Conservation (phyloP, 2,329 filamentous ascomycete species). For the Lachnellula suecica region DNA sequence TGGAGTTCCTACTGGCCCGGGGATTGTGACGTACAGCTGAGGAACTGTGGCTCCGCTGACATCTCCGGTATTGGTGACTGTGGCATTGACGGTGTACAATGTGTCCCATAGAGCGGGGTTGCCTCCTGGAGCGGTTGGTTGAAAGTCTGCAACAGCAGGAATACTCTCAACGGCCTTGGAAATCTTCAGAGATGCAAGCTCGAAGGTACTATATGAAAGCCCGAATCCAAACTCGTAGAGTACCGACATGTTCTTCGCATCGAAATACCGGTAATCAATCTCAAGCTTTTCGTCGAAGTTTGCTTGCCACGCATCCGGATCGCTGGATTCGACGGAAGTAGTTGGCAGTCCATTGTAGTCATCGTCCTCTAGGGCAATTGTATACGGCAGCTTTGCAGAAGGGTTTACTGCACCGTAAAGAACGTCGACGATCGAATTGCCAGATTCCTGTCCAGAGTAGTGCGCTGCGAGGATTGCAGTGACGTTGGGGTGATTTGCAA, state of each 20-base stretch:
- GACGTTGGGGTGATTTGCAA: conserved; percentile 73
- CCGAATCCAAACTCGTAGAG: conserved; percentile 45
- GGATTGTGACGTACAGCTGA: conserved; percentile 54
- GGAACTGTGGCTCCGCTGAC: conserved; percentile 63
- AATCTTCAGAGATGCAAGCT: conserved; percentile 56
- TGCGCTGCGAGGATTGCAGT: conserved; percentile 79
- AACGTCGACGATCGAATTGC: conserved; percentile 74
- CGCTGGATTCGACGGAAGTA: conserved; percentile 71
- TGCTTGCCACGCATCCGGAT: conserved; percentile 65
- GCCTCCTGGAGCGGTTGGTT: too few relatives aligned
- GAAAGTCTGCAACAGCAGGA: too few relatives aligned
- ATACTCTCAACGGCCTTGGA: neutral
- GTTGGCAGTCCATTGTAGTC: conserved; percentile 52
- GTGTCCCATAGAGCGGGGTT: conserved; percentile 19
- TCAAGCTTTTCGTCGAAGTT: conserved; percentile 48
- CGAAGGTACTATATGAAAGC: conserved; percentile 74
- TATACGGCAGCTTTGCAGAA: conserved; percentile 75
- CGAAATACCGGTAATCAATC: conserved; percentile 54
- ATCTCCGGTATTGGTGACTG: conserved; percentile 61
- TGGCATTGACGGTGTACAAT: conserved; percentile 52
- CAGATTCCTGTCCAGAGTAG: conserved; percentile 80
- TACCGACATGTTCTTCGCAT: conserved; percentile 37
- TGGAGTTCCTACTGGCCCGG: conserved; percentile 36
- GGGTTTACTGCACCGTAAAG: conserved; percentile 75
- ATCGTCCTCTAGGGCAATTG: conserved; percentile 48